These are phyloP conservation scores for Tillandsia leiboldiana DNA, from an alignment of 176 grass and related monocot genomes.

Conservation along the genomic window DNA sequence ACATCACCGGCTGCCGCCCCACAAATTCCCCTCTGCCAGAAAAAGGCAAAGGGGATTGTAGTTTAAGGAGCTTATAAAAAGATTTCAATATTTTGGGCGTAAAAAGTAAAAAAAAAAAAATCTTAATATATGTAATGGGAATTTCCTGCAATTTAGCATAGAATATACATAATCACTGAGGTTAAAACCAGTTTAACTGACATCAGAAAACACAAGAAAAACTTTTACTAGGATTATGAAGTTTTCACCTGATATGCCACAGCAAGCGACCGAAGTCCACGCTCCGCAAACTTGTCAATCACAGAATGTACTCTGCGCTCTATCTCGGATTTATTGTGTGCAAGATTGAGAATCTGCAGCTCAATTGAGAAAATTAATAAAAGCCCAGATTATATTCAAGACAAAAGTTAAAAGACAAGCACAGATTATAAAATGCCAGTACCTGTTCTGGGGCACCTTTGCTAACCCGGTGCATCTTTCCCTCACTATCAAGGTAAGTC, in stretches of 20 bases:
- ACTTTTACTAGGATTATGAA: neutral
- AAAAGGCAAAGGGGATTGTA: too few relatives aligned
- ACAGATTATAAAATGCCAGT: constrained; percentile 15
- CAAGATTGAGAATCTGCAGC: constrained; percentile 69
- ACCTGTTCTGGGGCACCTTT: constrained; percentile 96
- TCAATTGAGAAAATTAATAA: constrained; percentile 19
- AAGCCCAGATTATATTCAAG: neutral
- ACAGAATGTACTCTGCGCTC: constrained; percentile 59
- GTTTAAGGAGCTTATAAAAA: too few relatives aligned
- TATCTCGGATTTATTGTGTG: constrained; percentile 81
- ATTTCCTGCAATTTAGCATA: too few relatives aligned
- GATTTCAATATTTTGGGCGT: too few relatives aligned
- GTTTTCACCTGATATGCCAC: constrained; percentile 69
- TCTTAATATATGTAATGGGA: too few relatives aligned
- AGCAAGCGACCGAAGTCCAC: constrained; percentile 69
- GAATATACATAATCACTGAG: neutral
- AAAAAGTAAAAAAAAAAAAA: neutral
- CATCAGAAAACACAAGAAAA: constrained; percentile 12
- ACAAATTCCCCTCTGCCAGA: too few relatives aligned
- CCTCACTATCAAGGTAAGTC: constrained; percentile 58
- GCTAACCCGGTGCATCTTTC: constrained; percentile 84
- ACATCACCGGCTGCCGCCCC: too few relatives aligned
- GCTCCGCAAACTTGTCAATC: constrained; percentile 88
- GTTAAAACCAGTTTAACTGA: constrained; percentile 5
- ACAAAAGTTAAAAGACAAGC: neutral